Conservation (phyloP, 768 basidiomycete genomes). For the Xerocomus spinulosus region DNA sequence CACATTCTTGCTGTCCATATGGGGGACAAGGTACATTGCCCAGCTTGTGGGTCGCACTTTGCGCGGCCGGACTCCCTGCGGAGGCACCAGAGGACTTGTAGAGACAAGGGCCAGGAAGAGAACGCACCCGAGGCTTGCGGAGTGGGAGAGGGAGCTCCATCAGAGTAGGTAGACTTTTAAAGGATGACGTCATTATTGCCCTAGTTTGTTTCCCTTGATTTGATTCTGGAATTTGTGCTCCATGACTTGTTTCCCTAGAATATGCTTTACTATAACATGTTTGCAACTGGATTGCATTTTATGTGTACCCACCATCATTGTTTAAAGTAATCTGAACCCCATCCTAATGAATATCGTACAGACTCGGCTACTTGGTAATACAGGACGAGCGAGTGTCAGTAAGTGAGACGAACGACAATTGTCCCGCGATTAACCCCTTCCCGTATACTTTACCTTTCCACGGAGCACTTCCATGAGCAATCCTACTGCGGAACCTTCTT, state of each 20-base stretch:
- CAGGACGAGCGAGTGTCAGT: background rate
- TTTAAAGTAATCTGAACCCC: background rate
- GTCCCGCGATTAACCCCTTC: constrained; percentile 9
- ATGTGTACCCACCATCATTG: background rate
- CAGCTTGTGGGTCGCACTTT: constrained; percentile 15
- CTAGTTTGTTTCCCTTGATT: too few relatives aligned
- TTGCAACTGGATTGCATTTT: background rate
- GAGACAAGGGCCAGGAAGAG: background rate
- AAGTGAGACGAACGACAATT: too few relatives aligned
- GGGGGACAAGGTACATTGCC: constrained; percentile 17
- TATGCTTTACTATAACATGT: background rate
- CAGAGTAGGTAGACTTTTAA: background rate
- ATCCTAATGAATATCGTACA: background rate
- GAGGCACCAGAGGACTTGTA: constrained; percentile 19
- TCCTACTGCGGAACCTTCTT: constrained; percentile 27
- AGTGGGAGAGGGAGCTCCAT: background rate
- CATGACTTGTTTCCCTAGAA: too few relatives aligned
- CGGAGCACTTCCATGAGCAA: constrained; percentile 30
- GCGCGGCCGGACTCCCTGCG: constrained; percentile 25
- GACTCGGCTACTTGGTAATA: too few relatives aligned
- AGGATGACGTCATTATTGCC: too few relatives aligned
- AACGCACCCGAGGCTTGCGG: background rate
- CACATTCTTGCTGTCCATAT: constrained; percentile 24
- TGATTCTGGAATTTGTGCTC: too few relatives aligned
- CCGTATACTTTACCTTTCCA: constrained; percentile 24